These are phyloP conservation scores for Alternaria longipes DNA, from an alignment of 2,329 filamentous ascomycete species.

Conservation along the genomic window DNA sequence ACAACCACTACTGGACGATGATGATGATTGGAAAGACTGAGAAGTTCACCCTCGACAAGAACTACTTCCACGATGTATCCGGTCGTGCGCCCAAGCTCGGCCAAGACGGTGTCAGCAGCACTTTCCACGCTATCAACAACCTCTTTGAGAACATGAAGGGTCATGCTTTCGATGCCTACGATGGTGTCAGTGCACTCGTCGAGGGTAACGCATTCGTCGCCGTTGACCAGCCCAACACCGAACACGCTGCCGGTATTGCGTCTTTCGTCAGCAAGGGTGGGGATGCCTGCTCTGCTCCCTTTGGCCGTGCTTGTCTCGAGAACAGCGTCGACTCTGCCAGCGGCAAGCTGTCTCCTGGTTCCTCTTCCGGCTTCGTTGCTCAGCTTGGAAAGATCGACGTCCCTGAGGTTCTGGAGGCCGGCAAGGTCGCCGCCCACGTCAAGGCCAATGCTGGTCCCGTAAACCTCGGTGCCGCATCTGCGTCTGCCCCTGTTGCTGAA, in stretches of 20 bases:
- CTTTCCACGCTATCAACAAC: conserved; percentile 41
- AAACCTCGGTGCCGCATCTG: conserved; percentile 21
- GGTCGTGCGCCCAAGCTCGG: conserved; percentile 58
- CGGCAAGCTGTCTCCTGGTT: conserved; percentile 26
- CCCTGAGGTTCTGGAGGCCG: conserved; percentile 20
- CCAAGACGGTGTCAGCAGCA: conserved; percentile 38
- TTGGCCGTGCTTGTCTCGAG: conserved; percentile 29
- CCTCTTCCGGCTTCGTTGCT: conserved; percentile 24
- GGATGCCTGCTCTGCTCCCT: conserved; percentile 24
- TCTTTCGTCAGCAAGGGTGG: conserved; percentile 43
- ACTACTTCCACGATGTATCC: conserved; percentile 58
- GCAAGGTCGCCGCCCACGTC: conserved; percentile 31
- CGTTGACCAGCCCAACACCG: conserved; percentile 53
- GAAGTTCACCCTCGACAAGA: conserved; percentile 54
- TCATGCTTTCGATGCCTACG: conserved; percentile 54
- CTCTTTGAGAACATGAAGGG: conserved; percentile 53
- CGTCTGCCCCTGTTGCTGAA: conserved; percentile 1
- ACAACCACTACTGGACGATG: conserved; percentile 60
- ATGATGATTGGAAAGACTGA: conserved; percentile 55
- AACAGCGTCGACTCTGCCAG: conserved; percentile 33
- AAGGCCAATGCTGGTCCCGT: conserved; percentile 33
- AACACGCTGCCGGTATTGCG: conserved; percentile 34
- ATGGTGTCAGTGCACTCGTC: conserved; percentile 36
- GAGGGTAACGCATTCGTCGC: conserved; percentile 59
- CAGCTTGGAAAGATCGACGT: conserved; percentile 24